Evolutionary conservation across 108 stramenopile species (phyloP), one percentile per base, ranked within the genome.

Genomic region (Cylindrotheca fusiformis): DNA sequence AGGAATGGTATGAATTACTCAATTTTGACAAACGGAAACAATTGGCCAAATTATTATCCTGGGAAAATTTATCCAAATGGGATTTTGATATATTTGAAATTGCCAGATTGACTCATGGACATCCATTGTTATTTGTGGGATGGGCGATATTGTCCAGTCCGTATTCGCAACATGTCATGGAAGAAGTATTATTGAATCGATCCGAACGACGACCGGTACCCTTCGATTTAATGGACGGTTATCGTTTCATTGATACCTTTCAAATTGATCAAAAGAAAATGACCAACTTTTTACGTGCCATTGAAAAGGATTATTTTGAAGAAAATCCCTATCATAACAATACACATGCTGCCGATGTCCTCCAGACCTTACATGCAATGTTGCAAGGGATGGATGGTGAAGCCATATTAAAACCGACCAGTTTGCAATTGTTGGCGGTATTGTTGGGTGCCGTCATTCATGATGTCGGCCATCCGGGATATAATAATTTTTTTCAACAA

Each of bases 391-490:
- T 67, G 55, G 51, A 41, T 26, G 81, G 68, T 10, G 53, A 75
- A 22, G 56, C 65, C 10, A 41, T 10, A 41, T 69, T 66, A 12
- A 53, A 76, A 14, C 52, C 53, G 32, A 53, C 62, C 21, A 32
- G 60, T 14, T 55, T 74, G 46, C 64, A 84, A 47, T 20, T 75
- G 1, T 84, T 80, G 33, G 71, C 65, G 10, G 71, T 78, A 31
- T 46, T 84, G 29, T 52, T 91, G 19, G 87, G 86, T 1, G 88
- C 86, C 2, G 68, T 88, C 21, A 64, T 85, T 44, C 95, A 96
- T 59, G 93, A 96, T 64, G 84, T 94, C 14, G 81, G 80, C 23
- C 95, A 96, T 73, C 87, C 86, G 1, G 95, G 95, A 5, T 27
- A 63, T 4, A 93, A 86, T 66, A 96, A 96, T 69, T 58, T 62